phyloP scores from a whole-genome alignment of 176 grass and related monocot species.

The Paspalum vaginatum region DNA sequence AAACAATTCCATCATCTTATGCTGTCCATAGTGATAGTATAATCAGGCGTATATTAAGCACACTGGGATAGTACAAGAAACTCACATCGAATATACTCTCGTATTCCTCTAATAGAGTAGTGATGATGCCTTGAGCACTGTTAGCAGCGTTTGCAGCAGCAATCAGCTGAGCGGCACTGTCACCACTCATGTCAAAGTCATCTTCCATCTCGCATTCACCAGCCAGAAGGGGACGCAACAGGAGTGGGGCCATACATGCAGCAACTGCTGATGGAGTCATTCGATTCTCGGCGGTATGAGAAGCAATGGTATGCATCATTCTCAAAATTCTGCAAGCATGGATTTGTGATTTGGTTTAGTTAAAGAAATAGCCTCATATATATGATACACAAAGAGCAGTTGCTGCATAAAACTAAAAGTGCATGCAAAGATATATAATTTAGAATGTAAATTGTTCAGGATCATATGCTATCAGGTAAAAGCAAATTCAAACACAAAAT shows the following conservation, averaged over 20 bases:
- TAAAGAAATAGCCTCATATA: conserved; percentile 15
- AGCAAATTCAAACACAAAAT: conserved; percentile 22
- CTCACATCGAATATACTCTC: conserved; percentile 91
- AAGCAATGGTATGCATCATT: conserved; percentile 93
- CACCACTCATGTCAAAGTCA: conserved; percentile 72
- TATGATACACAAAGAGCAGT: conserved; percentile 5
- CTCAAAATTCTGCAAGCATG: conserved; percentile 78
- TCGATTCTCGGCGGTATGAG: conserved; percentile 83
- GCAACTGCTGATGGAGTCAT: conserved; percentile 97
- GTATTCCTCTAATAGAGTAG: conserved; percentile 87
- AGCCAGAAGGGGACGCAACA: conserved; percentile 92
- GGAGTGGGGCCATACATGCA: conserved; percentile 98
- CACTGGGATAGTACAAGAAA: conserved; percentile 39
- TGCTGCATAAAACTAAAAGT: not conserved
- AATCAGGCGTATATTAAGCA: not conserved
- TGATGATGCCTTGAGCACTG: conserved; percentile 93
- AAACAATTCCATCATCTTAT: conserved; percentile 12
- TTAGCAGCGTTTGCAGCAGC: conserved; percentile 98
- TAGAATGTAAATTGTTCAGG: conserved; percentile 7
- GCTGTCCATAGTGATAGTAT: conserved; percentile 26
- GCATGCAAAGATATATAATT: not conserved
- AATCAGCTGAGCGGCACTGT: conserved; percentile 95
- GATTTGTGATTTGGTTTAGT: conserved; percentile 30
- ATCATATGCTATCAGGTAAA: conserved; percentile 30
- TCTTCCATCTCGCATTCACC: conserved; percentile 99